Base-by-base conservation (phyloP, 1,139 yeast species). In the Meyerozyma guilliermondii region DNA sequence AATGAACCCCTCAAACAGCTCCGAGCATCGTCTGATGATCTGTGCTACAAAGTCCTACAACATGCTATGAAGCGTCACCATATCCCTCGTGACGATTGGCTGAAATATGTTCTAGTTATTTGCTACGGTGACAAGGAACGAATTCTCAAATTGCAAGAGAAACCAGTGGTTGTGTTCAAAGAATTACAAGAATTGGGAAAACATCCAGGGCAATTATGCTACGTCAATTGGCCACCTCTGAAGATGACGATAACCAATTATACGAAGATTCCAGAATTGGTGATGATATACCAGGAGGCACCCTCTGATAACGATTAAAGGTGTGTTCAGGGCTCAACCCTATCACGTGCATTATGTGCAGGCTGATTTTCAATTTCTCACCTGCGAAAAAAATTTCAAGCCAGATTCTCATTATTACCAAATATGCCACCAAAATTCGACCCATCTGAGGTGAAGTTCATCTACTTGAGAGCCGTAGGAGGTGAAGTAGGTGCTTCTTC, bases 401-500 rank as follows among this genome's bases (percentile, higher is more conserved):
- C 38, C 8, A 20, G 22, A 38, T 35, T 42, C 29, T 31, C 33
- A 33, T 39, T 39, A 33, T 43, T 40, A 51, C 43, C 47, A 58
- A 68, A 63, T 53, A 86, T 86, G 95, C 95, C 95, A 78, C 94
- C 95, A 82, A 87, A 92, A 83, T 81, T 91, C 80, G 98, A 92
- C 78, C 99, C 99, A 71, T 78, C 63, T 80, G 98, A 92, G 87
- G 96, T 92, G 72, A 91, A 91, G 79, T 88, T 80, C 87, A 82
- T 92, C 80, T 92, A 91, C 89, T 81, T 92, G 77, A 88, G 98
- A 87, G 98, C 98, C 76, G 95, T 91, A 63, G 99, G 98, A 86
- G 98, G 99, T 83, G 99, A 92, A 83, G 95, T 94, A 66, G 98
- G 98, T 82, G 96, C 98, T 68, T 91, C 98, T 55, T 87, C 98